Conservation (phyloP, 2,329 filamentous ascomycete genomes). For the Furcasterigmium furcatum region DNA sequence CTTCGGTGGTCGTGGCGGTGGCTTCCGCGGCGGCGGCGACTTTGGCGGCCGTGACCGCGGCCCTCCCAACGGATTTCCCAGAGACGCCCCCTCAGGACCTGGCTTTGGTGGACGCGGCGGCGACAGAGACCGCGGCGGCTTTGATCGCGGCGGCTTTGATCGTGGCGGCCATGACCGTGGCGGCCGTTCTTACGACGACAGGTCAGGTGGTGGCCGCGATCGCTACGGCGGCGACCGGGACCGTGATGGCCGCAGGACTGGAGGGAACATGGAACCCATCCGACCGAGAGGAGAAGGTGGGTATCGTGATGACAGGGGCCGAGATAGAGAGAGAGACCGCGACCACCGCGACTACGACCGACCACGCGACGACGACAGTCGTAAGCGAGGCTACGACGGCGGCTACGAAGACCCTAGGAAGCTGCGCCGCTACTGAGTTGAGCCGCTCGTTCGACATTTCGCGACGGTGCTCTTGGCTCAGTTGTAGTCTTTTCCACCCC, state of each 20-base stretch:
- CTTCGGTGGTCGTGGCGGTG: conserved; percentile 51
- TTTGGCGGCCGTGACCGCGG: conserved; percentile 39
- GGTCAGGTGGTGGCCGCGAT: conserved; percentile 42
- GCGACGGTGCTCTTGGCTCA: conserved; percentile 4
- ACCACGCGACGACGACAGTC: conserved; percentile 54
- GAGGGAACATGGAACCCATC: conserved; percentile 83
- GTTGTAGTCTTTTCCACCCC: conserved; percentile 21
- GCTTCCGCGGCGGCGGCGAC: conserved; percentile 37
- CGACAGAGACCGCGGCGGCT: conserved; percentile 42
- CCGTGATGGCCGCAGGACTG: conserved; percentile 47
- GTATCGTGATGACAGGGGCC: conserved; percentile 36
- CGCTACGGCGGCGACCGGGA: conserved; percentile 22
- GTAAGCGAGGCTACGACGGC: conserved; percentile 73
- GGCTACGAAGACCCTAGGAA: conserved; percentile 76
- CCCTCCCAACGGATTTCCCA: conserved; percentile 47
- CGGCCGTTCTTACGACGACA: conserved; percentile 18
- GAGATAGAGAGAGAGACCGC: conserved; percentile 40
- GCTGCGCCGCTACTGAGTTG: conserved; percentile 58
- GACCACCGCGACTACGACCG: conserved; percentile 50
- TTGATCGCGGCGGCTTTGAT: conserved; percentile 21
- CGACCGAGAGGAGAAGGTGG: conserved; percentile 60
- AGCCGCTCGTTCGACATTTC: conserved; percentile 15
- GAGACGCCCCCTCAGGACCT: conserved; percentile 59
- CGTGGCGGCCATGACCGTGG: conserved; percentile 54
- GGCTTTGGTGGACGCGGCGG: conserved; percentile 46